A percentile compares a stretch with the other conserved stretches of the same genome.
These are phyloP conservation scores for Durio zibethinus DNA, from an alignment of 345 rosid species.

Conservation along the genomic window DNA sequence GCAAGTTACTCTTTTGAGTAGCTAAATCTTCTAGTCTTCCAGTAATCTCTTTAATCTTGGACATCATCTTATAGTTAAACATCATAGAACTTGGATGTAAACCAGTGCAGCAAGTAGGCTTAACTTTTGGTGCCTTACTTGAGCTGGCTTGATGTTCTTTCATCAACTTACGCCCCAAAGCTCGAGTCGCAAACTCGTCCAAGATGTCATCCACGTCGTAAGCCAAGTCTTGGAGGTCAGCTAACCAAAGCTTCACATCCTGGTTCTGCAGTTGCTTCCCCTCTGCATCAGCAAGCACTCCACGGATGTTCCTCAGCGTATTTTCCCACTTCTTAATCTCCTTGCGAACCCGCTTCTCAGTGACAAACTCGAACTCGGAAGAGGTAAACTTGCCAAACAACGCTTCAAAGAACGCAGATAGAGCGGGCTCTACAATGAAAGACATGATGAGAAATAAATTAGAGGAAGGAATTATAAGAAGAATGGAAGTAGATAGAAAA, in stretches of 20 bases:
- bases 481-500: too few species aligned
- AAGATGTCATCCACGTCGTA: slow-evolving; percentile 30
- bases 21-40: background rate
- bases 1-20: background rate
- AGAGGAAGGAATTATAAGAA: too few species aligned
- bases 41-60: background rate
- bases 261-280: slow-evolving; percentile 12
- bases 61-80: background rate
- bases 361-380: background rate
- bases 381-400: background rate
- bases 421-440: background rate
- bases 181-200: slow-evolving; percentile 24
- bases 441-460: background rate
- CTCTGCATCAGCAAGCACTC: slow-evolving; percentile 23
- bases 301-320: background rate
- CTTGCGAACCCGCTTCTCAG: background rate
- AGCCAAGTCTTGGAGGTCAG: slow-evolving; percentile 10
- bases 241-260: slow-evolving; percentile 1
- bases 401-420: background rate
- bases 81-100: background rate
- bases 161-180: too few species aligned
- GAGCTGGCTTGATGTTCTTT: background rate
- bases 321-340: background rate
- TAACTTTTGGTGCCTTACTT: background rate
- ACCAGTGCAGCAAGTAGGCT: background rate